Base-by-base conservation (phyloP, 148 eudicot species). In the Camellia lanceoleosa region DNA sequence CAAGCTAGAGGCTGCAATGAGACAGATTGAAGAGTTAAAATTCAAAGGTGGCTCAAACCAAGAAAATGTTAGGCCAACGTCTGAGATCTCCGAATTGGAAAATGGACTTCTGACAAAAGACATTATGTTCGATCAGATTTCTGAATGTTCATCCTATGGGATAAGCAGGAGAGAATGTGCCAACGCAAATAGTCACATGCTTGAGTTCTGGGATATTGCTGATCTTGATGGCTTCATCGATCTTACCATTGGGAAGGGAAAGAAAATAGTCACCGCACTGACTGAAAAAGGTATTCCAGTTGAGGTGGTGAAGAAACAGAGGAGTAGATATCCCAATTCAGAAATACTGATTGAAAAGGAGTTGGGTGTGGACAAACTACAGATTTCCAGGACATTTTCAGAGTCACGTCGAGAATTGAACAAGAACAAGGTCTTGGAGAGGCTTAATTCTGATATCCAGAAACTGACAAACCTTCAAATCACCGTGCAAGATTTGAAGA, bases 401-500 rank as follows among this genome's bases (percentile, higher is more conserved):
- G 86, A 84, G 76, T 79, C 88, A 14, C 77, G 82, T 61, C 88
- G 80, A 52, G 91, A 86, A 65, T 90, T 84, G 54, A 90, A 78
- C 87, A 89, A 83, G 81, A 89, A 86, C 71, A 91, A 89, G 83
- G 88, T 93, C 47, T 79, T 97, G 47, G 92, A 91, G 78, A 91
- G 96, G 87, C 92, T 97, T 41, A 89, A 91, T 55, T 92, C 98
- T 8, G 99, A 97, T 80, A 89, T 92, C 56, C 94, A 91, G 77
- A 97, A 94, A 79, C 80, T 97, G 74, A 90, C 92, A 19, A 92
- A 92, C 85, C 95, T 97, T 72, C 94, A 91, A 72, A 92, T 91
- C 41, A 94, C 97, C 0, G 97, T 97, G 6, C 92, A 91, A 67
- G 98, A 94, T 84, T 81, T 97, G 86, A 94, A 84, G 89, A 87